Conservation (phyloP, 202 grass and related monocot genomes). For the Zizania palustris region DNA sequence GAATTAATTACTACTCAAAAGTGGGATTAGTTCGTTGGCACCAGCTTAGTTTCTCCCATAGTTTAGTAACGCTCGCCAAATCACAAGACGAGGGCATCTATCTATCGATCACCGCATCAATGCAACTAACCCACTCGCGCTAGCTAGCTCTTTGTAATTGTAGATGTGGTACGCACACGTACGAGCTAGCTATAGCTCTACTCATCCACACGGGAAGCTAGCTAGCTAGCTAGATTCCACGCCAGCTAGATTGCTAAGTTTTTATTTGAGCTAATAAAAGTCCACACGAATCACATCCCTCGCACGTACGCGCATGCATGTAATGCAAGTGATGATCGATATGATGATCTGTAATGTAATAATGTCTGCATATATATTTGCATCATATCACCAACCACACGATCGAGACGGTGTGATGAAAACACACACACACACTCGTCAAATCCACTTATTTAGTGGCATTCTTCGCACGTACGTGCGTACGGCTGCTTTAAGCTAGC, state of each 20-base stretch:
- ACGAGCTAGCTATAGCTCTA: background rate
- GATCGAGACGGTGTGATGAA: background rate
- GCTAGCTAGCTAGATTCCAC: slow-evolving; percentile 24
- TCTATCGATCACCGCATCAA: too few relatives aligned
- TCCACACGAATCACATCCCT: background rate
- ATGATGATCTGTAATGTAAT: background rate
- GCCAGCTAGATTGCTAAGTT: background rate
- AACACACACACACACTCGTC: background rate
- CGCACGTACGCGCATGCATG: background rate
- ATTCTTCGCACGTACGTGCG: background rate
- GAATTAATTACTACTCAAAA: slow-evolving; percentile 1
- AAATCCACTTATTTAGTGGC: background rate
- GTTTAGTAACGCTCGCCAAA: background rate
- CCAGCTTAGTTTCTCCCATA: background rate
- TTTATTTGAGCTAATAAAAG: background rate
- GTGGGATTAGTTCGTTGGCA: background rate
- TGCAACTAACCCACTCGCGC: background rate
- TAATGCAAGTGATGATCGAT: slow-evolving; percentile 1
- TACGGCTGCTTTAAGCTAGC: background rate
- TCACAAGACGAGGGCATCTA: background rate
- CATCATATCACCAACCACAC: background rate
- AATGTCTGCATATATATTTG: background rate
- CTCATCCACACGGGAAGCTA: background rate
- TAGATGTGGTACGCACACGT: too few relatives aligned
- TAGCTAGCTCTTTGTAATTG: too few relatives aligned